Conservation (phyloP, 306 rosid genomes). For the Vigna radiata region DNA sequence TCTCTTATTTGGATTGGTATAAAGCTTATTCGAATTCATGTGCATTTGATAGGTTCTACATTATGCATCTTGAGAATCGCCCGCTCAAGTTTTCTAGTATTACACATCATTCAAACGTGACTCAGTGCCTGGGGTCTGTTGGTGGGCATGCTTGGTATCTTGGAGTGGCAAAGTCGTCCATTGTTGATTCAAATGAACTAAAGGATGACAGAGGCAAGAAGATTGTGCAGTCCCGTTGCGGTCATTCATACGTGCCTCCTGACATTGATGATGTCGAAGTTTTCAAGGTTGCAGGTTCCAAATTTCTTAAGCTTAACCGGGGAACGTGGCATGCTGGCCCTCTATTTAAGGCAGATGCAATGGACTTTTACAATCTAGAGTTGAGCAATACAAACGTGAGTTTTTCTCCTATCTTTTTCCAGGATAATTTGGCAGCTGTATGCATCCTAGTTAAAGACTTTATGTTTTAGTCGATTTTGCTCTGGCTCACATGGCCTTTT, state of each 20-base stretch:
- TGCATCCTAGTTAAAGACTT: conserved; percentile 30
- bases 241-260: conserved; percentile 77
- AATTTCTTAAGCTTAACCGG: conserved; percentile 74
- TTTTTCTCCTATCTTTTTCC: conserved; percentile 10
- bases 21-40: neutral
- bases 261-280: conserved; percentile 61
- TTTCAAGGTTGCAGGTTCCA: conserved; percentile 74
- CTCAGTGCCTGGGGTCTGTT: conserved; percentile 88
- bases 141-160: conserved; percentile 86
- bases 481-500: neutral
- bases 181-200: conserved; percentile 54
- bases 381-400: conserved; percentile 75
- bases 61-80: conserved; percentile 68
- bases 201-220: conserved; percentile 44
- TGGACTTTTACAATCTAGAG: conserved; percentile 83
- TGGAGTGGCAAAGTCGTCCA: conserved; percentile 82
- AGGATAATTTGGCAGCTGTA: neutral
- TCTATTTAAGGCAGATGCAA: conserved; percentile 57
- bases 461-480: conserved; percentile 24
- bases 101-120: conserved; percentile 87
- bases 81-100: conserved; percentile 63
- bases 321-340: conserved; percentile 99
- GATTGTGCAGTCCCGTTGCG: conserved; percentile 50
- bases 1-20: conserved; percentile 27
- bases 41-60: conserved; percentile 61